phyloP scores from a whole-genome alignment of 2,329 filamentous ascomycete species.

The Colletotrichum endophyticum region DNA sequence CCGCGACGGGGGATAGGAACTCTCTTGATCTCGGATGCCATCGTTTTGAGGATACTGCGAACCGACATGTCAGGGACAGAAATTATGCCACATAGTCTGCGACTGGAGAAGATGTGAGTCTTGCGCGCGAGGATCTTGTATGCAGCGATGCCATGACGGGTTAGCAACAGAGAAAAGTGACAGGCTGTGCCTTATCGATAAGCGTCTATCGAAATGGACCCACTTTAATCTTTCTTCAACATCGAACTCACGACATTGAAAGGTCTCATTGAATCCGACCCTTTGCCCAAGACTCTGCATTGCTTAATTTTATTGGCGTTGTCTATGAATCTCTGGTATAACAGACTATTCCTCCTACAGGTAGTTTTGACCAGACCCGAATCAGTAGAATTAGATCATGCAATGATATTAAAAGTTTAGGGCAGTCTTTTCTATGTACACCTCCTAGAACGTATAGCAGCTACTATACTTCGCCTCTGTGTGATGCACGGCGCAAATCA shows the following conservation, averaged over 20 bases:
- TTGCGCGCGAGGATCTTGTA: neutral
- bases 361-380: neutral
- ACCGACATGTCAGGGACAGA: conserved; percentile 5
- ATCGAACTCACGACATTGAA: neutral
- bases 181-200: conserved; percentile 15
- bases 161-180: conserved; percentile 13
- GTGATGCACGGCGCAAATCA: neutral
- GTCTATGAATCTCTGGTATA: neutral
- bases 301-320: neutral
- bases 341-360: neutral
- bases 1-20: conserved; percentile 87
- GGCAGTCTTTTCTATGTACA: neutral
- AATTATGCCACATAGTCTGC: neutral
- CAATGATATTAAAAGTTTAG: neutral
- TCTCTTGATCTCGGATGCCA: conserved; percentile 64
- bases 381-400: neutral
- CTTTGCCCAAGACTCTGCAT: neutral
- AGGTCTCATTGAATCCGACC: neutral
- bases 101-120: neutral
- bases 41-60: conserved; percentile 49
- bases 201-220: neutral
- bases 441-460: neutral
- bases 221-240: neutral
- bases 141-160: conserved; percentile 17
- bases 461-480: neutral